Percentiles rank a stretch among this genome's conserved stretches.
These are phyloP conservation scores for Cronartium quercuum DNA, from an alignment of 1,284 basidiomycete species.

Conservation along the genomic window DNA sequence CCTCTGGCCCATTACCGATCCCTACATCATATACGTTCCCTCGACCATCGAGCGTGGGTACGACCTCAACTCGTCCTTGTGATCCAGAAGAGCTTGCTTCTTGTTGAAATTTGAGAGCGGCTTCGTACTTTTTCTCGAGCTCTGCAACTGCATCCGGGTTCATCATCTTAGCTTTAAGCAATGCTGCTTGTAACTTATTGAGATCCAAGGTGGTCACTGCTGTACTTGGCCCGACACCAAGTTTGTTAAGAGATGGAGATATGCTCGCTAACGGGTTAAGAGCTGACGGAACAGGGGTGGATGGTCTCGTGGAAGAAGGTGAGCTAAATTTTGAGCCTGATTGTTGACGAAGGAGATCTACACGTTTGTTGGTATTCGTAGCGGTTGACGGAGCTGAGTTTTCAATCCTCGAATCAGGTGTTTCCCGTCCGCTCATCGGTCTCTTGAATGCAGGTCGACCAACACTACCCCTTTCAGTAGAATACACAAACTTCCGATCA, in stretches of 20 bases:
- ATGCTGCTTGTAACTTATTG: conserved; percentile 87
- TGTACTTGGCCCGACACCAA: conserved; percentile 37
- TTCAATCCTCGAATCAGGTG: conserved; percentile 6
- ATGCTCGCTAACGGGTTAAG: conserved; percentile 60
- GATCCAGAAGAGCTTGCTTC: conserved; percentile 41
- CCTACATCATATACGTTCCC: conserved; percentile 90
- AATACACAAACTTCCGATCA: conserved; percentile 26
- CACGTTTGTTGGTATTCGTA: conserved; percentile 7
- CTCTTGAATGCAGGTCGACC: conserved; percentile 62
- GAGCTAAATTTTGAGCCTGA: conserved; percentile 5
- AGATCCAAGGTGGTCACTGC: conserved; percentile 52
- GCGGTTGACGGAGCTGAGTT: conserved; percentile 1
- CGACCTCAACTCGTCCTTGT: conserved; percentile 61
- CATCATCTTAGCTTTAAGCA: conserved; percentile 82
- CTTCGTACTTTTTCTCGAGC: conserved; percentile 77
- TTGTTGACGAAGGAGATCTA: conserved; percentile 8
- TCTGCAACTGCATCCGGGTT: conserved; percentile 62
- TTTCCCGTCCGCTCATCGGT: conserved; percentile 56
- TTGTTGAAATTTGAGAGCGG: conserved; percentile 42
- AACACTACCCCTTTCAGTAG: conserved; percentile 23
- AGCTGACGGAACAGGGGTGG: conserved; percentile 77
- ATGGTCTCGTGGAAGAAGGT: conserved; percentile 40
- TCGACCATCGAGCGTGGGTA: conserved; percentile 80
- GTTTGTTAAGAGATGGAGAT: conserved; percentile 28
- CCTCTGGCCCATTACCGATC: conserved; percentile 57